These are phyloP conservation scores for Globisporangium rhizosaccharum DNA, from an alignment of 352 stramenopile species.

Conservation along the genomic window DNA sequence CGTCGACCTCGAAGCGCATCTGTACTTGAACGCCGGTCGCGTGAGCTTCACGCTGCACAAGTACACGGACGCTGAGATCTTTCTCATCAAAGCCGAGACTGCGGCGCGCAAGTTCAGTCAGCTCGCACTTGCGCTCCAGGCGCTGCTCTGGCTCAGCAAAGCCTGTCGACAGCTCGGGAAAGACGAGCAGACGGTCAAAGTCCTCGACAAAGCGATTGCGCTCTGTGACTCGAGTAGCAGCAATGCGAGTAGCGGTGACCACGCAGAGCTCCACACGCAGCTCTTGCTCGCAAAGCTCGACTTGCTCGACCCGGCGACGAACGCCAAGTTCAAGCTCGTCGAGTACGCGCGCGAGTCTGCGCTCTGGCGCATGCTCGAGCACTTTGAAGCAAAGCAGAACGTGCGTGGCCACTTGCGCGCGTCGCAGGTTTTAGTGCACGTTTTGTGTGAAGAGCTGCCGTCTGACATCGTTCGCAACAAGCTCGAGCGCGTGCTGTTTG, in stretches of 20 bases:
- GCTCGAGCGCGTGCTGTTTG: slow-evolving; percentile 27
- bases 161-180: slow-evolving; percentile 30
- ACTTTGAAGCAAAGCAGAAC: slow-evolving; percentile 43
- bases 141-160: slow-evolving; percentile 49
- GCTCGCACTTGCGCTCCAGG: slow-evolving; percentile 34
- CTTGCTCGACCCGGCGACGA: slow-evolving; percentile 28
- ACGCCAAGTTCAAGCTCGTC: slow-evolving; percentile 12
- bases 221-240: slow-evolving; percentile 18
- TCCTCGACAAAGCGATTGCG: slow-evolving; percentile 13
- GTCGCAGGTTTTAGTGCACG: slow-evolving; percentile 21
- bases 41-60: slow-evolving; percentile 52
- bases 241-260: not conserved
- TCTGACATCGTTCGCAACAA: slow-evolving; percentile 17
- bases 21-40: slow-evolving; percentile 54
- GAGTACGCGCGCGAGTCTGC: slow-evolving; percentile 18
- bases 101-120: slow-evolving; percentile 23
- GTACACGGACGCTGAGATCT: slow-evolving; percentile 36
- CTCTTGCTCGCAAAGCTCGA: slow-evolving; percentile 46
- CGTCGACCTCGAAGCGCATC: slow-evolving; percentile 33
- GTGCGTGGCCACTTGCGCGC: slow-evolving; percentile 42
- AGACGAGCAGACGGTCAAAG: slow-evolving; percentile 12
- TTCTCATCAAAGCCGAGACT: slow-evolving; percentile 32
- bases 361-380: slow-evolving; percentile 33
- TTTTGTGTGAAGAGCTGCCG: slow-evolving; percentile 13
- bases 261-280: slow-evolving; percentile 34